phyloP scores from a whole-genome alignment of 1,139 yeast species.

The Sugiyamaella castrensis region DNA sequence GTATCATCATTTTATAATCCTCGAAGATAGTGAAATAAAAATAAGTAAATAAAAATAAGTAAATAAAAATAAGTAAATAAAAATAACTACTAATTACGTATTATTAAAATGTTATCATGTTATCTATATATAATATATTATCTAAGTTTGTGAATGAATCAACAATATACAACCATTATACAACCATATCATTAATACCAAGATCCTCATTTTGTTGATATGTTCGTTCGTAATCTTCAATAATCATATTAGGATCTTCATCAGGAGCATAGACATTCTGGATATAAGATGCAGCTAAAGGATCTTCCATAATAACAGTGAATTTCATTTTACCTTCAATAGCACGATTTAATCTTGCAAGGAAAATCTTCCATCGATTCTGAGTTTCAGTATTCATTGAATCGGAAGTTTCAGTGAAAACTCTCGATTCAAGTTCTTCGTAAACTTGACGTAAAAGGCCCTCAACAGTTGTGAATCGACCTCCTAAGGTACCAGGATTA shows the following conservation, averaged over 20 bases:
- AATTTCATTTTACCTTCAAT: conserved; percentile 77
- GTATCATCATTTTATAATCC: conserved; percentile 11
- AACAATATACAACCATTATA: conserved; percentile 19
- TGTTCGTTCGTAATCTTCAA: conserved; percentile 88
- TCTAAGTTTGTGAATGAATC: background rate
- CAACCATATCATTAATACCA: conserved; percentile 81
- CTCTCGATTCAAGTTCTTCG: conserved; percentile 84
- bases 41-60: background rate
- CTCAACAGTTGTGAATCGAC: conserved; percentile 95
- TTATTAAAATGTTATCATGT: background rate
- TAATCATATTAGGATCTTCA: conserved; percentile 89
- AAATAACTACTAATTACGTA: background rate
- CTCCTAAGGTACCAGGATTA: conserved; percentile 96
- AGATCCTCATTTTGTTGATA: conserved; percentile 82
- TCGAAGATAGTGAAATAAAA: conserved; percentile 1
- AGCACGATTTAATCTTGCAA: conserved; percentile 75
- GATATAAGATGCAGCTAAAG: conserved; percentile 89
- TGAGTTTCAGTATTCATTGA: conserved; percentile 81
- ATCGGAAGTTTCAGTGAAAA: conserved; percentile 82
- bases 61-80: background rate
- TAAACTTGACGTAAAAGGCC: conserved; percentile 86
- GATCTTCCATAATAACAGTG: conserved; percentile 88
- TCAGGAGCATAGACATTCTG: conserved; percentile 99
- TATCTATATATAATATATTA: background rate
- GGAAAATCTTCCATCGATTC: conserved; percentile 76